Evolutionary conservation across 2,329 filamentous ascomycete genomes (phyloP).

Genomic region (Fusarium transvaalense): DNA sequence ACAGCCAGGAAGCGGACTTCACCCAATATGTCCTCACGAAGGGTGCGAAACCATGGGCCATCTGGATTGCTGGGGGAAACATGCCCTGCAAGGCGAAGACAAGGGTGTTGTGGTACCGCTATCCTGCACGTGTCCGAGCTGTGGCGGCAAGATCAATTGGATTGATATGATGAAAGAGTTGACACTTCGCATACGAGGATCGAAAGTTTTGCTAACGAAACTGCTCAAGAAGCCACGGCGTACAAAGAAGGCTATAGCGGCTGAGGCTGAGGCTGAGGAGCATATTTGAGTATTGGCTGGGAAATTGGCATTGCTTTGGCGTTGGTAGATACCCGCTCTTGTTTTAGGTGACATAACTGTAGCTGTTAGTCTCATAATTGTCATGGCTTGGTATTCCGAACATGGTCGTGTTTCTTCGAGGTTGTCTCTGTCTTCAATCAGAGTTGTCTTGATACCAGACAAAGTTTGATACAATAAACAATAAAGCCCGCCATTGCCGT

Average conservation of each 20-base stretch:
- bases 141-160: slow-evolving; percentile 75
- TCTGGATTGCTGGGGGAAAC: slow-evolving; percentile 69
- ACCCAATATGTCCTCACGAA: slow-evolving; percentile 67
- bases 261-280: slow-evolving; percentile 22
- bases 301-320: slow-evolving; percentile 12
- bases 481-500: background rate
- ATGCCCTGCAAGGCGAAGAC: slow-evolving; percentile 59
- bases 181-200: slow-evolving; percentile 77
- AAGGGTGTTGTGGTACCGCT: slow-evolving; percentile 71
- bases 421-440: background rate
- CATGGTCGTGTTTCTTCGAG: background rate
- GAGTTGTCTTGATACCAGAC: background rate
- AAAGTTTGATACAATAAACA: background rate
- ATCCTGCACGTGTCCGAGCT: slow-evolving; percentile 77
- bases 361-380: background rate
- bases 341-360: background rate
- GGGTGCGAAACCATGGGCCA: slow-evolving; percentile 70
- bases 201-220: slow-evolving; percentile 76
- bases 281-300: slow-evolving; percentile 9
- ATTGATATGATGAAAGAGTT: slow-evolving; percentile 84
- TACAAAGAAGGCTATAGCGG: slow-evolving; percentile 45
- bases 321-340: slow-evolving; percentile 38
- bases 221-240: slow-evolving; percentile 68
- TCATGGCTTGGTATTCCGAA: background rate
- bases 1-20: slow-evolving; percentile 62